Conservation (phyloP, 1,284 basidiomycete genomes). For the Kwoniella shivajii region DNA sequence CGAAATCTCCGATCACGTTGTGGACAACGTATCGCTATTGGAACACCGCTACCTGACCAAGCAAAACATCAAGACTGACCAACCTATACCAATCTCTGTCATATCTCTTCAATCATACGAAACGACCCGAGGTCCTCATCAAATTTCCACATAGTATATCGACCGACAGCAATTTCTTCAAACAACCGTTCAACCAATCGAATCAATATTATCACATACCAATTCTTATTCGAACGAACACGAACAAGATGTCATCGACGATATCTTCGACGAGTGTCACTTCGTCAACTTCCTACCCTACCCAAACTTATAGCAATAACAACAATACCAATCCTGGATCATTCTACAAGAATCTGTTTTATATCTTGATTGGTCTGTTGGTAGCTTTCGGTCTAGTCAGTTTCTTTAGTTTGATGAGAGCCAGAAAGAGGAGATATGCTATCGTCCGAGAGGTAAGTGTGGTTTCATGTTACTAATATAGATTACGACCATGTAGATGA, state of each 20-base stretch:
- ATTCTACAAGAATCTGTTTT: constrained; percentile 41
- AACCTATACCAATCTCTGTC: too few relatives aligned
- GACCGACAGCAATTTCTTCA: too few relatives aligned
- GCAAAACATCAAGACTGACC: too few relatives aligned
- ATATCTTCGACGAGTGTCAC: not conserved
- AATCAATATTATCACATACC: not conserved
- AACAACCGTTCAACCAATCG: not conserved
- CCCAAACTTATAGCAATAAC: not conserved
- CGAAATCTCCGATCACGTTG: too few relatives aligned
- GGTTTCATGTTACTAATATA: not conserved
- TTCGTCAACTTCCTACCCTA: not conserved
- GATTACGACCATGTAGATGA: too few relatives aligned
- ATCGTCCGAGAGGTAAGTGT: constrained; percentile 41
- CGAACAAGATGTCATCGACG: constrained; percentile 6
- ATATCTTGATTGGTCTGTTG: constrained; percentile 51
- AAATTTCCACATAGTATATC: too few relatives aligned
- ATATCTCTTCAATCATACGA: too few relatives aligned
- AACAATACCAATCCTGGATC: constrained; percentile 15
- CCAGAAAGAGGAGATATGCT: constrained; percentile 36
- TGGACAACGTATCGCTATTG: too few relatives aligned
- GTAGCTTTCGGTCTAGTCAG: constrained; percentile 44
- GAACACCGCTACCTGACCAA: too few relatives aligned
- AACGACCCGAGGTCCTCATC: too few relatives aligned
- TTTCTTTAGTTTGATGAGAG: constrained; percentile 40
- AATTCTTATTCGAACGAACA: not conserved